Evolutionary conservation across 106 monocot species (phyloP).

Genomic region (Posidonia australis): DNA sequence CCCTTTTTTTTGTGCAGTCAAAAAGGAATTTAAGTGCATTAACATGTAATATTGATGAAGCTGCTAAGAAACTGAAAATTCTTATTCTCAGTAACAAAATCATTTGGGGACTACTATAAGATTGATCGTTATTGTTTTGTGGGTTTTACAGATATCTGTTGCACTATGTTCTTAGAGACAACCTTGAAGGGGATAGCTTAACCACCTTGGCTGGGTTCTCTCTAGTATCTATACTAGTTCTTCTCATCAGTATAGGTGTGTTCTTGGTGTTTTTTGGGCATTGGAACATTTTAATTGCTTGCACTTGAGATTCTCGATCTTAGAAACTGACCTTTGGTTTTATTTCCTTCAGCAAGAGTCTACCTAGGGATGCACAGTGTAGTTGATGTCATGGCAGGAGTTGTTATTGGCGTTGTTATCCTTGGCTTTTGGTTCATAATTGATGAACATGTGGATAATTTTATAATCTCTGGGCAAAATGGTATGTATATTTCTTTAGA

Average conservation of each 20-base stretch:
- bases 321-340: not conserved
- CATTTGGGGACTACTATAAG: too few species aligned
- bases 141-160: slow-evolving; percentile 55
- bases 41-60: too few species aligned
- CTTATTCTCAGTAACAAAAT: too few species aligned
- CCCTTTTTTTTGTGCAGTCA: too few species aligned
- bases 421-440: slow-evolving; percentile 67
- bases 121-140: not conserved
- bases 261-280: not conserved
- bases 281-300: not conserved
- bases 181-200: slow-evolving; percentile 21
- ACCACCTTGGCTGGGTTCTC: slow-evolving; percentile 20
- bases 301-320: not conserved
- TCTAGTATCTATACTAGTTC: slow-evolving; percentile 37
- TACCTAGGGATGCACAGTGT: slow-evolving; percentile 98
- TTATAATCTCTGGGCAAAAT: slow-evolving; percentile 64
- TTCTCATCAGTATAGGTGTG: slow-evolving; percentile 54
- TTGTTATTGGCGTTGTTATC: slow-evolving; percentile 45
- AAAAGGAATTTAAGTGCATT: too few species aligned
- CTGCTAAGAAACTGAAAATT: not conserved
- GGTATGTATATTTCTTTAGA: slow-evolving; percentile 25
- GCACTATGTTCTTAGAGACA: slow-evolving; percentile 40
- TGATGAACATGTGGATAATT: slow-evolving; percentile 52
- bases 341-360: slow-evolving; percentile 49
- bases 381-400: slow-evolving; percentile 75